phyloP scores from a whole-genome alignment of 305 asterid genomes.

The Solanum hybrid region DNA sequence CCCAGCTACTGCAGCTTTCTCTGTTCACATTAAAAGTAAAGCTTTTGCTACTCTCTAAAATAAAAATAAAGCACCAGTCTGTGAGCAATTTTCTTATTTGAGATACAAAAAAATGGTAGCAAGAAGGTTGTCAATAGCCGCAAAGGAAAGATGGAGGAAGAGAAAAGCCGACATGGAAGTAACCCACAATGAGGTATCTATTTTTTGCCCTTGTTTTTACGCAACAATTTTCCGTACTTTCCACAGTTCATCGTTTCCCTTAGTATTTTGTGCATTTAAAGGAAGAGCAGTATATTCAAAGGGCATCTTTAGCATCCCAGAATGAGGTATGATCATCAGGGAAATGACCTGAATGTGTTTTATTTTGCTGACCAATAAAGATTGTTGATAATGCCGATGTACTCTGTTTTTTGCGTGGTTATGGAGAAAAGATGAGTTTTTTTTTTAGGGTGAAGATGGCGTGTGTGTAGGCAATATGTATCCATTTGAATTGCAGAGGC shows the following conservation, averaged over 20 bases:
- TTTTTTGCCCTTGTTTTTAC: background rate
- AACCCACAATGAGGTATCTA: background rate
- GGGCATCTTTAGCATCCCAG: background rate
- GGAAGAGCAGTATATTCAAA: background rate
- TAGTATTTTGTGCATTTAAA: background rate
- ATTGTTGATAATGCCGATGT: background rate
- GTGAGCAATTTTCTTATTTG: background rate
- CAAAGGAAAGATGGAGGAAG: background rate
- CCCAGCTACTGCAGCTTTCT: background rate
- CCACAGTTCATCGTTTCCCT: background rate
- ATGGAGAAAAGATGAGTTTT: background rate
- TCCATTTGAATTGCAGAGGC: background rate
- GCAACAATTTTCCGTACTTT: background rate
- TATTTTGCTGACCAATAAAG: background rate
- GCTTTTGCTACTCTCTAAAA: background rate
- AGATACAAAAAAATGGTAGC: background rate
- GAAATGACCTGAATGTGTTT: background rate
- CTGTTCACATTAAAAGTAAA: background rate
- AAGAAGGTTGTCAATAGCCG: background rate
- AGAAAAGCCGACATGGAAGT: background rate
- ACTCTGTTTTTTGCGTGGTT: background rate
- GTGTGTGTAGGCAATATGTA: background rate
- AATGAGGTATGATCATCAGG: background rate
- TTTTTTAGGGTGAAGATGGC: background rate
- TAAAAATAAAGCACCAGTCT: background rate